A percentile compares a stretch with the other conserved stretches of the same genome.
Conservation (phyloP, 1,139 yeast species). For the Yamadazyma taylorii region DNA sequence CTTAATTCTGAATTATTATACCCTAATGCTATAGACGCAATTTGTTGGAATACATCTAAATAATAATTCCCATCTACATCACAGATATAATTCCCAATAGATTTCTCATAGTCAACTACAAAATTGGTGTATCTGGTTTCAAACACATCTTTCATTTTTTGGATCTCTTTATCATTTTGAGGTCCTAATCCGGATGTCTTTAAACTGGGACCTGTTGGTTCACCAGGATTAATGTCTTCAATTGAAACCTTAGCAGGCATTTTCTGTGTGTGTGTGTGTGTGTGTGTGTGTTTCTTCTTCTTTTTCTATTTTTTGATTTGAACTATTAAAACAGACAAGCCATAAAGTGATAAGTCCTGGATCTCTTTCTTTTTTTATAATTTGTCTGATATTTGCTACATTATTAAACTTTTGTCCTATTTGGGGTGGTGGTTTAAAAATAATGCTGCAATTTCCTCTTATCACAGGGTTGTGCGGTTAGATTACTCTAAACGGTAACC, state of each 20-base stretch:
- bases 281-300: too few species aligned
- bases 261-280: too few species aligned
- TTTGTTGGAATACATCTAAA: constrained; percentile 75
- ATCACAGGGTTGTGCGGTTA: too few species aligned
- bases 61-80: constrained; percentile 70
- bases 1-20: constrained; percentile 74
- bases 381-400: too few species aligned
- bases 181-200: constrained; percentile 59
- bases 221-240: constrained; percentile 5
- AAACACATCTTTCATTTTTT: constrained; percentile 51
- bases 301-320: too few species aligned
- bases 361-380: background rate
- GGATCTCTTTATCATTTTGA: constrained; percentile 43
- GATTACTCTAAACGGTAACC: too few species aligned
- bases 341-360: too few species aligned
- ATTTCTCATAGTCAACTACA: constrained; percentile 66
- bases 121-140: constrained; percentile 70
- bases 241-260: constrained; percentile 6
- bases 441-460: too few species aligned
- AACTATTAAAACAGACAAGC: too few species aligned
- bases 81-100: constrained; percentile 67
- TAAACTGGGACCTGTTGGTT: constrained; percentile 7
- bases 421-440: background rate
- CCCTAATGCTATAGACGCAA: constrained; percentile 76
- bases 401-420: too few species aligned